Conservation (phyloP, 2,329 filamentous ascomycete genomes). For the Elsinoe ampelina region DNA sequence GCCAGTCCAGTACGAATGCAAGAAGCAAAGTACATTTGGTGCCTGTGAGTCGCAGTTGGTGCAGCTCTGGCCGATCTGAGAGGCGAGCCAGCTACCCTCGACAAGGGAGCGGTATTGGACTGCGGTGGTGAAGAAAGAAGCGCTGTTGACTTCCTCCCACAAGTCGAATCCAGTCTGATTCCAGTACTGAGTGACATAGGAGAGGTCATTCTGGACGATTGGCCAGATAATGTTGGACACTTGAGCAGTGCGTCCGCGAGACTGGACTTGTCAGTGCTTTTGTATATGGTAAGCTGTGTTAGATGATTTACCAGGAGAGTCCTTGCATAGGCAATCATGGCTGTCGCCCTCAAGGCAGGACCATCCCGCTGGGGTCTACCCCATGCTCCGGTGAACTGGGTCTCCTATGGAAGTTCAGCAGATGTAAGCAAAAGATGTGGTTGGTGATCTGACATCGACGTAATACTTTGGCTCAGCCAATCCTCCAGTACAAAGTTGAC, state of each 20-base stretch:
- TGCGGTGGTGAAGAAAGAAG: slow-evolving; percentile 69
- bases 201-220: slow-evolving; percentile 64
- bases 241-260: slow-evolving; percentile 27
- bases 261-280: background rate
- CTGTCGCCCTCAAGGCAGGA: slow-evolving; percentile 64
- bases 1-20: slow-evolving; percentile 65
- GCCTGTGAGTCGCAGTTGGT: slow-evolving; percentile 54
- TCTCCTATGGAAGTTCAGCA: slow-evolving; percentile 1
- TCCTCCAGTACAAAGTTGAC: slow-evolving; percentile 42
- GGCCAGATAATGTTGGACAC: slow-evolving; percentile 58
- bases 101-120: slow-evolving; percentile 56
- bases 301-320: slow-evolving; percentile 51
- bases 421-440: background rate
- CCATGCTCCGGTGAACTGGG: slow-evolving; percentile 56
- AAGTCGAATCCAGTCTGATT: slow-evolving; percentile 59
- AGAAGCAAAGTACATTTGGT: slow-evolving; percentile 62
- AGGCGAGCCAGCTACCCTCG: slow-evolving; percentile 58
- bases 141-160: slow-evolving; percentile 72
- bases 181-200: slow-evolving; percentile 63
- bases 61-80: slow-evolving; percentile 52
- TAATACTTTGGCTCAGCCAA: slow-evolving; percentile 68
- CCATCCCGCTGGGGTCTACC: slow-evolving; percentile 76
- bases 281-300: slow-evolving; percentile 12
- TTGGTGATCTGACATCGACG: slow-evolving; percentile 46
- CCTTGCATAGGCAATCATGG: slow-evolving; percentile 62